Conservation (phyloP, 2,329 filamentous ascomycete species). For the Purpureocillium takamizusanense region DNA sequence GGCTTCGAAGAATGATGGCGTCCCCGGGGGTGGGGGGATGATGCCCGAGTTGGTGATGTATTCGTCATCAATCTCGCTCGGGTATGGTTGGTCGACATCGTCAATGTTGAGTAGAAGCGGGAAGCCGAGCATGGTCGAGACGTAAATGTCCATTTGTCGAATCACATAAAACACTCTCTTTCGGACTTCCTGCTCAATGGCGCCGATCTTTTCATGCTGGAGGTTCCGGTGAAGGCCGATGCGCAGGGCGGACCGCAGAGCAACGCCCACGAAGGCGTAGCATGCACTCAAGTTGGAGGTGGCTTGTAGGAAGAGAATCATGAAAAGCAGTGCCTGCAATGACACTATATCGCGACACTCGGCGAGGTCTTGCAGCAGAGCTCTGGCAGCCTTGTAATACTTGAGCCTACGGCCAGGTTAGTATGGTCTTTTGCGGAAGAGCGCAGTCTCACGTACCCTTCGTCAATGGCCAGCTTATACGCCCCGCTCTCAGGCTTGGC, state of each 20-base stretch:
- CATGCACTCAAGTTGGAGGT: constrained; percentile 72
- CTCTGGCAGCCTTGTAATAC: constrained; percentile 61
- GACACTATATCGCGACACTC: constrained; percentile 67
- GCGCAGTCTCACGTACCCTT: constrained; percentile 37
- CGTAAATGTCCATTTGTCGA: constrained; percentile 62
- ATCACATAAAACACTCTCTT: constrained; percentile 60
- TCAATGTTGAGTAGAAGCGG: constrained; percentile 54
- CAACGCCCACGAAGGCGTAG: constrained; percentile 73
- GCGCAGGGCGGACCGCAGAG: constrained; percentile 63
- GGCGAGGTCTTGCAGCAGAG: constrained; percentile 55
- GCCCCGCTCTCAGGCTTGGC: constrained; percentile 35
- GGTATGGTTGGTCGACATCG: constrained; percentile 58
- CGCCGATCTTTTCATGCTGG: constrained; percentile 50
- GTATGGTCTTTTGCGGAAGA: constrained; percentile 9
- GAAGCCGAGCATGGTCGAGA: constrained; percentile 58
- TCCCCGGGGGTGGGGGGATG: constrained; percentile 42
- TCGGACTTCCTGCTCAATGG: constrained; percentile 55
- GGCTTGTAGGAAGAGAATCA: constrained; percentile 73
- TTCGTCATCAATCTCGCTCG: constrained; percentile 57
- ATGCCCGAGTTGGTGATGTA: constrained; percentile 54
- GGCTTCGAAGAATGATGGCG: constrained; percentile 52
- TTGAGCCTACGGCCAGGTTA: constrained; percentile 45
- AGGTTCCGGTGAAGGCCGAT: constrained; percentile 72
- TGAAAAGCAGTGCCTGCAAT: constrained; percentile 67
- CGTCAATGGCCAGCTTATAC: constrained; percentile 43